phyloP scores from a whole-genome alignment of 1,139 yeast genomes.

The Blastobotrys aristatus region DNA sequence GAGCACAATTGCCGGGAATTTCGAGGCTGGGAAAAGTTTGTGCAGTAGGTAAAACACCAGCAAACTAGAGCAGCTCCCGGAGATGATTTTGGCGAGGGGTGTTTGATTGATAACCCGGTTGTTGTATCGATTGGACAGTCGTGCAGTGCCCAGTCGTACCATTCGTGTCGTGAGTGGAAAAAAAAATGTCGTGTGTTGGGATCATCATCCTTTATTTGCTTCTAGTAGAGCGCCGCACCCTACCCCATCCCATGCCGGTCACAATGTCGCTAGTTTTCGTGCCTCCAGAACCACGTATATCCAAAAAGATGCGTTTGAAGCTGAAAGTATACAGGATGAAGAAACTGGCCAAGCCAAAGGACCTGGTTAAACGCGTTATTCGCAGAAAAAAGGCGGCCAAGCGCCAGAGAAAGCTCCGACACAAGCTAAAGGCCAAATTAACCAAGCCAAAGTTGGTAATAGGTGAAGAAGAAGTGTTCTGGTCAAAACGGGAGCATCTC shows the following conservation, averaged over 20 bases:
- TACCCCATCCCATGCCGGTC: too few relatives aligned
- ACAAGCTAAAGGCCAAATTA: too few relatives aligned
- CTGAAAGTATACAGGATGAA: background rate
- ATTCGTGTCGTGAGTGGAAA: too few relatives aligned
- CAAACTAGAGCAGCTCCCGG: constrained; percentile 6
- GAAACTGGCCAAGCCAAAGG: background rate
- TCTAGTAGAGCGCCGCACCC: too few relatives aligned
- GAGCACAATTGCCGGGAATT: constrained; percentile 4
- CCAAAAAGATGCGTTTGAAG: background rate
- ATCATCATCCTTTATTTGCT: background rate
- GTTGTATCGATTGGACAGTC: background rate
- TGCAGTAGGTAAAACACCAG: constrained; percentile 1
- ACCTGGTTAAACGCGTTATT: background rate
- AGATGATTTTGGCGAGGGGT: background rate
- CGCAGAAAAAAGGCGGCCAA: background rate
- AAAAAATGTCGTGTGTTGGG: background rate
- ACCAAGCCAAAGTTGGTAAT: background rate
- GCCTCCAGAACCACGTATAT: background rate
- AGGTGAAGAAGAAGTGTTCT: too few relatives aligned
- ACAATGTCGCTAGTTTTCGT: background rate
- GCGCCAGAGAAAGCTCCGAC: too few relatives aligned
- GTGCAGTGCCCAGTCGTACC: too few relatives aligned
- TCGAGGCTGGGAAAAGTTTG: background rate
- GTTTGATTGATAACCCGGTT: background rate
- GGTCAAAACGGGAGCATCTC: background rate